A percentile compares a stretch with the other conserved stretches of the same genome.
Evolutionary conservation across 352 stramenopile genomes (phyloP).

Genomic region (Globisporangium carolinianum): DNA sequence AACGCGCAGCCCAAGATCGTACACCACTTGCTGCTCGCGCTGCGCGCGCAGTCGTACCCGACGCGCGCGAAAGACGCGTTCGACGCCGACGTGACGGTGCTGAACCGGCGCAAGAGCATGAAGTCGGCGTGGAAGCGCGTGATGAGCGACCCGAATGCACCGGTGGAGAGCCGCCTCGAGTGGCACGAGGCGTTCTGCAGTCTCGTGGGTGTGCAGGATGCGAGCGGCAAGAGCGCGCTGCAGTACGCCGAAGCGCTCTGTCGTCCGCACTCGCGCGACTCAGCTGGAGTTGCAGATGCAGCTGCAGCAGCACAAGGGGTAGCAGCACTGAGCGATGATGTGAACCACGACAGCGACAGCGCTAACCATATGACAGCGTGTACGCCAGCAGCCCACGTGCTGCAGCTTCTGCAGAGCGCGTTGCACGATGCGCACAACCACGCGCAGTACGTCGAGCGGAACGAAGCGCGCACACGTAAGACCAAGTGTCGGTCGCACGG

Average conservation of each 20-base stretch:
- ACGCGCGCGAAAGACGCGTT: constrained; percentile 16
- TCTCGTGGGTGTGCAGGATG: constrained; percentile 27
- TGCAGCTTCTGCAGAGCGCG: constrained; percentile 27
- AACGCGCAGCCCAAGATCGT: constrained; percentile 53
- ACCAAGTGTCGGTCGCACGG: constrained; percentile 33
- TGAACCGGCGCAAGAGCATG: constrained; percentile 14
- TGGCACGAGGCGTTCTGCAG: constrained; percentile 56
- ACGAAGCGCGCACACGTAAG: constrained; percentile 33
- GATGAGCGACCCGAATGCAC: not conserved
- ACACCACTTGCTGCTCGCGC: constrained; percentile 40
- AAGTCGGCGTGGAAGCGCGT: constrained; percentile 13
- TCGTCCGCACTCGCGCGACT: too few relatives aligned
- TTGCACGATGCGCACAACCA: constrained; percentile 38
- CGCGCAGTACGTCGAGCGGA: constrained; percentile 36
- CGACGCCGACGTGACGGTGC: constrained; percentile 6
- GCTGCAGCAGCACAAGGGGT: not conserved
- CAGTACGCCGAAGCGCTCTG: constrained; percentile 19
- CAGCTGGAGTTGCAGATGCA: too few relatives aligned
- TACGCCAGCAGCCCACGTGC: constrained; percentile 13
- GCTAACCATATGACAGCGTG: not conserved
- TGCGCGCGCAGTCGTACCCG: constrained; percentile 31
- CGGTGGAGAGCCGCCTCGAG: constrained; percentile 27
- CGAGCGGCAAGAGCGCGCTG: constrained; percentile 24
- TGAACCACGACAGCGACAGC: not conserved
- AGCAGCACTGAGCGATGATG: not conserved